Conservation (phyloP, 495 filamentous ascomycete genomes). For the Neurospora pannonica region DNA sequence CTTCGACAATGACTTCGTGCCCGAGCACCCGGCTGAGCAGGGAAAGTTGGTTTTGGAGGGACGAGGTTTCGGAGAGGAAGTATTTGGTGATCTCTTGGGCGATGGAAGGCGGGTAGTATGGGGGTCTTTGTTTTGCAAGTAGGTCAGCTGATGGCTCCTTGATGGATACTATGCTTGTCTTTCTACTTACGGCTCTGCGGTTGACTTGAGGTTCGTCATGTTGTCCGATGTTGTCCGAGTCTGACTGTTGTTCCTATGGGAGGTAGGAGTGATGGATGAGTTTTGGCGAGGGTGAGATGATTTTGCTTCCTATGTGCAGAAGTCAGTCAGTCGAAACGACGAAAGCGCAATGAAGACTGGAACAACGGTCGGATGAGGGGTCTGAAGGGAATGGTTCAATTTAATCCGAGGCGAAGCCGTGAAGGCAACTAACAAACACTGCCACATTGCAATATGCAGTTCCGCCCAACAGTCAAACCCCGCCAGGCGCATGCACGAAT, state of each 20-base stretch:
- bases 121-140: background rate
- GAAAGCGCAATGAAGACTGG: background rate
- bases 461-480: background rate
- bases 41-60: constrained; percentile 7
- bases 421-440: background rate
- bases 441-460: background rate
- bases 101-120: background rate
- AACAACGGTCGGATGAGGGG: background rate
- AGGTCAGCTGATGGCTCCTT: background rate
- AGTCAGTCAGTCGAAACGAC: background rate
- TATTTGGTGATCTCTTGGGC: rapidly evolving
- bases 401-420: background rate
- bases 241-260: no score
- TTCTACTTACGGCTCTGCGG: background rate
- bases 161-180: background rate
- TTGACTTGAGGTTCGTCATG: background rate
- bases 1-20: constrained; percentile 19
- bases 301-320: background rate
- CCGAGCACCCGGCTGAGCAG: constrained; percentile 19
- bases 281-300: no score
- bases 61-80: background rate
- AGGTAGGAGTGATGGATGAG: no score
- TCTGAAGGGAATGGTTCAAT: background rate
- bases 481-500: no score
- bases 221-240: no score